Base-by-base conservation (phyloP, 1,284 basidiomycete genomes). In the Microbotryum intermedium region DNA sequence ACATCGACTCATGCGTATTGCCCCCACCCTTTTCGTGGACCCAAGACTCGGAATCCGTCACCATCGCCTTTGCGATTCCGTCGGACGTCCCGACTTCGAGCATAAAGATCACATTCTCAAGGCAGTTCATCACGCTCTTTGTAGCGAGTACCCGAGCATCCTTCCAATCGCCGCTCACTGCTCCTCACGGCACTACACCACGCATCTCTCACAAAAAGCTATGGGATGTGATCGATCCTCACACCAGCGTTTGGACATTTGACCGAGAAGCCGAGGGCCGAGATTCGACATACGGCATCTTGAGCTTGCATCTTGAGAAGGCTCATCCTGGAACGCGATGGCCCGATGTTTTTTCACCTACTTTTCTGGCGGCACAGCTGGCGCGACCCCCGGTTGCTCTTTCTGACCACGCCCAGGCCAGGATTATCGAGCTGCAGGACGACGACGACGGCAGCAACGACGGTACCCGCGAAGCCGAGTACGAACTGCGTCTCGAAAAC, bases 251-350 rank as follows among this genome's bases (percentile, higher is more conserved):
- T 68, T 95, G 89, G 89, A 92, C 89, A 0, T 92, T 84, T 82
- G 88, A 92, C 70, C 80, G 82, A 23, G 83, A 85, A 65, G 85
- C 82, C 7, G 82, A 84, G 55, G 66, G 65, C 5, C 62, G 64
- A 42, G 65, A 62, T 18, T 60, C 65, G 58, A 72, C 80, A 1
- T 85, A 82, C 64, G 84, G 85, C 10, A 70, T 88, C 53, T 79
- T 95, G 61, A 83, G 86, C 0, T 74, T 94, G n/a, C 86, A 92
- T 69, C 78, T 95, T 49, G 85, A 90, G 73, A 94, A 95, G 74
- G 79, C 80, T 61, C 79, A 87, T 70, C 83, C 85, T 58, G 85
- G 83, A 4, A 87, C 84, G 29, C 83, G 85, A 61, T 97, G 93
- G 93, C 78, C 84, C 54, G 84, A 88, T 52, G 81, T 95, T 4